Percentiles rank a stretch among this genome's conserved stretches.
Evolutionary conservation across 495 filamentous ascomycete genomes (phyloP).

Genomic region (Annulohypoxylon maeteangense): DNA sequence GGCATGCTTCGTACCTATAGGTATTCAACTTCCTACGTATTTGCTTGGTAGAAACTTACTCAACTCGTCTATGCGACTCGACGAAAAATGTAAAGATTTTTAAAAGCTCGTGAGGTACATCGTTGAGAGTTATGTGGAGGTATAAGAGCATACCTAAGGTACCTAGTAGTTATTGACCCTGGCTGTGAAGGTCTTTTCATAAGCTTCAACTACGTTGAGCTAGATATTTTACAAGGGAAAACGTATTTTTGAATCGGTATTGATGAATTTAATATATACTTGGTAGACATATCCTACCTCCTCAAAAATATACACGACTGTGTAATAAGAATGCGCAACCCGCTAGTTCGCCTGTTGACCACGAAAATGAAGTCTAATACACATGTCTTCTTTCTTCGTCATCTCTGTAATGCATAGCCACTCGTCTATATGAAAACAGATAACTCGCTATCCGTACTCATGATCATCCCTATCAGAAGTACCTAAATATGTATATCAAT

Average conservation of each 20-base stretch:
- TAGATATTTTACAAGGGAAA: too few species aligned
- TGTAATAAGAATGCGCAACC: constrained; percentile 3
- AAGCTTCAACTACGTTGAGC: too few species aligned
- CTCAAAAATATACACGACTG: constrained; percentile 32
- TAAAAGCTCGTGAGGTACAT: too few species aligned
- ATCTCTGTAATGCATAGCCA: constrained; percentile 19
- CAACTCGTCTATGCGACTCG: too few species aligned
- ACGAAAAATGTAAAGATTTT: too few species aligned
- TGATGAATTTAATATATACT: constrained; percentile 36
- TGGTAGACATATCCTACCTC: constrained; percentile 25
- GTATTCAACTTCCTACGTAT: not conserved
- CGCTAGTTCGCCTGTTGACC: not conserved
- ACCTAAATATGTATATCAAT: constrained; percentile 3
- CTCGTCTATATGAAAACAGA: constrained; percentile 28
- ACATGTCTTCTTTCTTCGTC: constrained; percentile 15
- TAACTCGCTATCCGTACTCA: constrained; percentile 3
- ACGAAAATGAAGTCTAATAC: constrained; percentile 5
- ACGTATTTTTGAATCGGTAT: constrained; percentile 7
- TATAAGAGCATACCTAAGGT: too few species aligned
- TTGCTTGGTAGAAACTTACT: too few species aligned
- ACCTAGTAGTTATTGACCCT: too few species aligned
- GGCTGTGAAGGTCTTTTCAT: too few species aligned
- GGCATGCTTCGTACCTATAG: too few species aligned
- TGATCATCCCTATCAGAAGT: constrained; percentile 15
- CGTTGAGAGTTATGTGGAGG: too few species aligned